These are phyloP conservation scores for Asclepias syriaca DNA, from an alignment of 257 asterid genomes.

Conservation along the genomic window DNA sequence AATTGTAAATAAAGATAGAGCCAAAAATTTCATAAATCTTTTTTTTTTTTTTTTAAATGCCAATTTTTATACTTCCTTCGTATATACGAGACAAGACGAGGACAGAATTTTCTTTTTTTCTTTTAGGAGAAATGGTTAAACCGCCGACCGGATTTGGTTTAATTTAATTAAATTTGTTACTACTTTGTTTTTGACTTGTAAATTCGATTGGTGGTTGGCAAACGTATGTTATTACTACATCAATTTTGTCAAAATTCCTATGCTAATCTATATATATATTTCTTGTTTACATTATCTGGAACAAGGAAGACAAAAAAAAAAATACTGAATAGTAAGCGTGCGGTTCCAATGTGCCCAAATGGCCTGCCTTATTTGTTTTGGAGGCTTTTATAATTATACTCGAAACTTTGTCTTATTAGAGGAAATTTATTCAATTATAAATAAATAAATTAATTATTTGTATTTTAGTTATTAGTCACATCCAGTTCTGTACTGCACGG, in stretches of 20 bases:
- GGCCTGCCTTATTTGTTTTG: conserved; percentile 5
- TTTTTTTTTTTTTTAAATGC: too few species aligned
- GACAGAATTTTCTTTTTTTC: conserved; percentile 4
- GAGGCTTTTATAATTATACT: too few species aligned
- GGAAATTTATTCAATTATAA: not conserved
- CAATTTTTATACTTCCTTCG: too few species aligned
- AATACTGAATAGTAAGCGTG: conserved; percentile 1
- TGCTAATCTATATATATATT: conserved; percentile 5
- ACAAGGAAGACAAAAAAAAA: not conserved
- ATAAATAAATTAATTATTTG: not conserved
- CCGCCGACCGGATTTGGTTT: conserved; percentile 15
- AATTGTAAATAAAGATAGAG: conserved; percentile 34
- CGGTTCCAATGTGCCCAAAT: conserved; percentile 3
- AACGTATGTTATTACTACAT: not conserved
- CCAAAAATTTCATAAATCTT: not conserved
- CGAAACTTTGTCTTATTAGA: not conserved
- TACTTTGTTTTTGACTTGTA: conserved; percentile 19
- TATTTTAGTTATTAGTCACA: not conserved
- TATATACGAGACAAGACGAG: conserved; percentile 6
- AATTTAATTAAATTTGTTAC: conserved; percentile 8
- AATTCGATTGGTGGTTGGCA: not conserved
- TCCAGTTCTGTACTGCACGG: not conserved
- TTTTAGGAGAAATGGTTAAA: conserved; percentile 16
- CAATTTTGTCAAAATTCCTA: conserved; percentile 16
- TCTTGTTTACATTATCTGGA: conserved; percentile 11